A percentile compares a stretch with the other conserved stretches of the same genome.
Conservation (phyloP, 75 land plant genomes). For the Cryptomeria japonica region DNA sequence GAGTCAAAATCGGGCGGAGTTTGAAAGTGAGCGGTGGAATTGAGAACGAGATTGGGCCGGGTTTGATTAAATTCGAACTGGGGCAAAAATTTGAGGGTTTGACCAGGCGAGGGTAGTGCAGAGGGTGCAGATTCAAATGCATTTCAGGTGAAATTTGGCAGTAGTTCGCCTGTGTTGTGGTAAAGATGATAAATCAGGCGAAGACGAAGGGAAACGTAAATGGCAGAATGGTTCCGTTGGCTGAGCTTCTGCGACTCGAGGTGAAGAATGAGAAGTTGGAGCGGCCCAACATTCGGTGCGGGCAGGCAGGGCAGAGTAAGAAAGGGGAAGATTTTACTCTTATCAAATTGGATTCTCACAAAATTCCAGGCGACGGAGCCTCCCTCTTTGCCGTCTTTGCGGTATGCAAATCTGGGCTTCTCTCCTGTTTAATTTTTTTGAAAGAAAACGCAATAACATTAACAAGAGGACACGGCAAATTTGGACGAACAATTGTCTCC, state of each 20-base stretch:
- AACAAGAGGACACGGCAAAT: background rate
- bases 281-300: slow-evolving; percentile 68
- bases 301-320: slow-evolving; percentile 85
- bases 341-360: slow-evolving; percentile 79
- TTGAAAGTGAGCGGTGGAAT: too few relatives aligned
- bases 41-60: background rate
- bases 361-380: slow-evolving; percentile 68
- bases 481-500: background rate
- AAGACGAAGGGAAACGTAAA: background rate
- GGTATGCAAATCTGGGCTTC: slow-evolving; percentile 31
- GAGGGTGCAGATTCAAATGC: background rate
- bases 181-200: background rate
- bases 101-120: background rate
- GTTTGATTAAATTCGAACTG: background rate
- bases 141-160: background rate
- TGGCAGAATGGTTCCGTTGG: slow-evolving; percentile 62
- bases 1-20: too few relatives aligned
- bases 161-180: background rate
- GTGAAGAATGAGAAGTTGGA: slow-evolving; percentile 68
- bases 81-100: background rate
- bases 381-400: slow-evolving; percentile 87
- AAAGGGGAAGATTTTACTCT: slow-evolving; percentile 96
- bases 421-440: background rate
- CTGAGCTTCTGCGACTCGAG: slow-evolving; percentile 77
- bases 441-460: background rate